Conservation (phyloP, 202 grass and related monocot species). For the Bolboschoenoplectus hybrid region DNA sequence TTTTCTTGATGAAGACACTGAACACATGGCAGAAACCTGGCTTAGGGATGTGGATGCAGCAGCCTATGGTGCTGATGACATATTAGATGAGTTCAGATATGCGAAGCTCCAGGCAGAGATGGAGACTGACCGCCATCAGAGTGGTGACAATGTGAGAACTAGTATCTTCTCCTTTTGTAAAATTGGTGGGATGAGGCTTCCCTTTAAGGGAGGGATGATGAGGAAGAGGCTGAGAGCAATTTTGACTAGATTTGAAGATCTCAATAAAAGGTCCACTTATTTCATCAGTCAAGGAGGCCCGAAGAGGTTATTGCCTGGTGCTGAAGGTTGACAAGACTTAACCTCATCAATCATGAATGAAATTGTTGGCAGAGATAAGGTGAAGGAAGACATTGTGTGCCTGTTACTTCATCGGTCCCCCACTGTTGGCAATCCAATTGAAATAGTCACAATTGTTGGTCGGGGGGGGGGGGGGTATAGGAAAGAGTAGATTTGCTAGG, state of each 20-base stretch:
- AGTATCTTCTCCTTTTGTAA: neutral
- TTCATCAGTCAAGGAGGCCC: neutral
- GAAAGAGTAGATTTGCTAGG: slow-evolving; percentile 2
- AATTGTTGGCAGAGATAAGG: slow-evolving; percentile 9
- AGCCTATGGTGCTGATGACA: neutral
- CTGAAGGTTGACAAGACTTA: neutral
- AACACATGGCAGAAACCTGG: neutral
- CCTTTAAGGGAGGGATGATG: neutral
- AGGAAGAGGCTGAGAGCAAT: neutral
- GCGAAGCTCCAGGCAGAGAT: neutral
- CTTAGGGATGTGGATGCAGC: neutral
- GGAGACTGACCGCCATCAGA: neutral
- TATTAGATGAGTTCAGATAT: slow-evolving; percentile 19
- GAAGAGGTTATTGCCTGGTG: neutral
- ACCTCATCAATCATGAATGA: neutral
- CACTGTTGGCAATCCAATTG: neutral
- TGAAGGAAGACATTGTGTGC: neutral
- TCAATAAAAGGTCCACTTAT: neutral
- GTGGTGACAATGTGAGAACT: neutral
- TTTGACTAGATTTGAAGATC: neutral
- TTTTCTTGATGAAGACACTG: no score
- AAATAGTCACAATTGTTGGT: neutral
- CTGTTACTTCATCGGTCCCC: neutral
- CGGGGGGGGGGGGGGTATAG: neutral
- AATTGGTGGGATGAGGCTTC: neutral